Evolutionary conservation across 2,329 filamentous ascomycete genomes (phyloP).

Genomic region (Trichoderma pleuroti): DNA sequence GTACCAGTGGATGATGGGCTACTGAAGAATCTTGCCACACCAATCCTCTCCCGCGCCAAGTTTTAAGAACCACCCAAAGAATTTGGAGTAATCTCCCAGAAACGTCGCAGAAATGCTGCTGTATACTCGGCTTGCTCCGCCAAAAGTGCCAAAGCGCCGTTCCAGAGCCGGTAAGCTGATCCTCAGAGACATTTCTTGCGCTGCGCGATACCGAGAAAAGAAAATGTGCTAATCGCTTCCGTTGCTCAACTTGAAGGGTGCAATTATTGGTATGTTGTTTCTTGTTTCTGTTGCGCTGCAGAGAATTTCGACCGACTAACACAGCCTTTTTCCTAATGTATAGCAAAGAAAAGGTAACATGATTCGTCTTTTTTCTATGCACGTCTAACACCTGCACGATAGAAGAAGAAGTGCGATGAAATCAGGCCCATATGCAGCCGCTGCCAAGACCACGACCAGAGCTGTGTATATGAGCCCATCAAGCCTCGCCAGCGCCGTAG

Average conservation of each 20-base stretch:
- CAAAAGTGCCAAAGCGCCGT: conserved; percentile 57
- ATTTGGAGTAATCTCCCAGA: neutral
- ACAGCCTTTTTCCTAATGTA: conserved; percentile 12
- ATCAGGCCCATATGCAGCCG: conserved; percentile 48
- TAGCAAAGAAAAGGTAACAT: conserved; percentile 53
- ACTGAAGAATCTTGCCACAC: neutral
- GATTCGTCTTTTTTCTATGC: conserved; percentile 10
- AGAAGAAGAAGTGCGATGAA: conserved; percentile 60
- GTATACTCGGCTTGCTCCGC: conserved; percentile 54
- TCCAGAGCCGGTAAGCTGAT: conserved; percentile 54
- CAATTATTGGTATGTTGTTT: conserved; percentile 45
- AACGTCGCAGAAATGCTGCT: conserved; percentile 46
- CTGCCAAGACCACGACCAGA: conserved; percentile 46
- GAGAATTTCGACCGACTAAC: neutral
- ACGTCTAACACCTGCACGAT: conserved; percentile 13
- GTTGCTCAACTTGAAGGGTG: conserved; percentile 39
- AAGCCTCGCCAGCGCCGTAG: conserved; percentile 39
- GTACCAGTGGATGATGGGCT: conserved; percentile 5
- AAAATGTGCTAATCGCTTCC: neutral
- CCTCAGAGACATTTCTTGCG: neutral
- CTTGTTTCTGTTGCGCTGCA: neutral
- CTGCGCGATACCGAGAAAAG: neutral
- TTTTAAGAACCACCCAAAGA: neutral
- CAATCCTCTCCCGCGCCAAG: neutral
- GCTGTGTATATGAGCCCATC: conserved; percentile 50